Conservation (phyloP, 805 yeast genomes). For the Pichia nanzhaoensis region DNA sequence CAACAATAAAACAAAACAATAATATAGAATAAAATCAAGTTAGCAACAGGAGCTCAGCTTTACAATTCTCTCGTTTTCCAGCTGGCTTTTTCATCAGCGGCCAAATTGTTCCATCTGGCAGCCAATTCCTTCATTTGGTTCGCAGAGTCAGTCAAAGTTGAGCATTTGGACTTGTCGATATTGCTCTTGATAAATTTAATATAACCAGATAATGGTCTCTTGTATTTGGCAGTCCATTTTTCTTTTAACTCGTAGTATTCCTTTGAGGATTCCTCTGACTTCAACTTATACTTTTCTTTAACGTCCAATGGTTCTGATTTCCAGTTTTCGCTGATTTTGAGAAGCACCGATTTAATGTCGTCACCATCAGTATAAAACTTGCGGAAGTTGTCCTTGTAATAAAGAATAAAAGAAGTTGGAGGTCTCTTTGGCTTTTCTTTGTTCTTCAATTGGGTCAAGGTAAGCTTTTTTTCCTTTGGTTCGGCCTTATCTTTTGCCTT, state of each 20-base stretch:
- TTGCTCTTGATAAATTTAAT: constrained; percentile 18
- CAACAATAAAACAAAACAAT: not conserved
- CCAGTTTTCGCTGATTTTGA: constrained; percentile 18
- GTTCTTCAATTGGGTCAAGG: constrained; percentile 8
- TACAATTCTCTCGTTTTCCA: constrained; percentile 15
- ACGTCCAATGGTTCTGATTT: constrained; percentile 15
- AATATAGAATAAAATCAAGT: not conserved
- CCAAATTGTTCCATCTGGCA: constrained; percentile 19
- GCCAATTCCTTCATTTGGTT: constrained; percentile 18
- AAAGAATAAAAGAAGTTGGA: constrained; percentile 15
- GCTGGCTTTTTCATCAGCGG: constrained; percentile 18
- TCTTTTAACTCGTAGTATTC: constrained; percentile 14
- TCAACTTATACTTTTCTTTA: constrained; percentile 13
- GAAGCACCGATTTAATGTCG: constrained; percentile 8
- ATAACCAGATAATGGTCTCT: constrained; percentile 19
- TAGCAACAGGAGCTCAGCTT: not conserved
- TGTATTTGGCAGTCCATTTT: constrained; percentile 23
- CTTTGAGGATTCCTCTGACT: constrained; percentile 1
- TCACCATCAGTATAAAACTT: constrained; percentile 5
- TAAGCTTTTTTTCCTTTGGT: constrained; percentile 7
- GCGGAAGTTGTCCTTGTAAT: constrained; percentile 14
- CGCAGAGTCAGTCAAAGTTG: constrained; percentile 13
- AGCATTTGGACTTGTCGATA: constrained; percentile 13
- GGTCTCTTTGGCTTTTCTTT: constrained; percentile 22
- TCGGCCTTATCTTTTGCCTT: not conserved